Base-by-base conservation (phyloP, 1,284 basidiomycete genomes). In the Vanrija sp. region DNA sequence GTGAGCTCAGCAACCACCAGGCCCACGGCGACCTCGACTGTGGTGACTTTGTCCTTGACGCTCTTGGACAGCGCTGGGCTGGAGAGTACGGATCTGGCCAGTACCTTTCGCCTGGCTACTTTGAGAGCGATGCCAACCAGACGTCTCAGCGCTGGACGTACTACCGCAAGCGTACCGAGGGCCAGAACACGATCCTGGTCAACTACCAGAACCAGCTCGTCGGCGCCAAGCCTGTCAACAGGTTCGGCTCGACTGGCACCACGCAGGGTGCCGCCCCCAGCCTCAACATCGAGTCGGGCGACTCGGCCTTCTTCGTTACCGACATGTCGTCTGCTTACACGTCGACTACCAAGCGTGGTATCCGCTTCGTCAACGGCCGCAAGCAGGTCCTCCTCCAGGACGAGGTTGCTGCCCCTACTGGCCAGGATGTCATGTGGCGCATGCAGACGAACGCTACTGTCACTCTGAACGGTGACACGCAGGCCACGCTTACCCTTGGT, bases 111-210 rank as follows among this genome's bases (percentile, higher is more conserved):
- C 67, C 74, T 6, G 72, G 78, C 29, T 94, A 94, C 79, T 95
- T 94, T 79, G 79, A 74, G 51, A 83, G 72, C 60, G 88, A 89
- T 23, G 21, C 21, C 46, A 87, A 87, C 25, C 89, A 92, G 73
- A 75, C 80, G 55, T 83, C 85, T 43, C 71, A 79, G 18, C 83
- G 93, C 60, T 97, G 93, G 93, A 66, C 82, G 60, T 96, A 94
- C 78, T 99, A 96, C 83, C 86, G 94, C 73, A 98, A 95, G 82
- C 84, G 86, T 74, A 97, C 94, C 1, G 89, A 94, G 76, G 95
- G 95, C 14, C 96, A 99, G 80, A 99, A 98, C 82, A 93, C 91
- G 3, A 82, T 99, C 61, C 67, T 94, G 52, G 82, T 97, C 65
- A 83, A 85, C 74, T 77, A 81, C 62, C 71, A 78, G 46, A 98